phyloP scores from a whole-genome alignment of 192 early-diverging fungal genomes.

The Haplosporangium gracile region DNA sequence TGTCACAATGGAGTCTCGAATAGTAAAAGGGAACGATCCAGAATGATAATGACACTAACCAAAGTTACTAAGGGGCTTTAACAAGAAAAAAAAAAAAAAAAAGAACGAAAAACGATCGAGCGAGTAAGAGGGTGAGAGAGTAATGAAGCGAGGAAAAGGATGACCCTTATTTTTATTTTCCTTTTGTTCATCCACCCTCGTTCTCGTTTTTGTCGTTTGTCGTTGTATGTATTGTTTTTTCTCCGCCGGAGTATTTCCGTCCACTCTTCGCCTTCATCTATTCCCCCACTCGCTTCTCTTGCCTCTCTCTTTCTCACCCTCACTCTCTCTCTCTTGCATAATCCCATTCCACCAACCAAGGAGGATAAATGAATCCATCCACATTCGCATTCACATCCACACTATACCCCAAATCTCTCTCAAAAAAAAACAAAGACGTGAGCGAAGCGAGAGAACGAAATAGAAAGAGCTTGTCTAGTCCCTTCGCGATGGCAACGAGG shows the following conservation, averaged over 20 bases:
- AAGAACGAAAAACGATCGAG: too few relatives aligned
- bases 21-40: too few relatives aligned
- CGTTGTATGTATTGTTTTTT: too few relatives aligned
- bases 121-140: too few relatives aligned
- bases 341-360: not conserved
- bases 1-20: too few relatives aligned
- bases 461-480: not conserved
- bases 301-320: too few relatives aligned
- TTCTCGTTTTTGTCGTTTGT: not conserved
- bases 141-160: too few relatives aligned
- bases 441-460: not conserved
- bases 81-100: too few relatives aligned
- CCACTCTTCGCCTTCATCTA: not conserved
- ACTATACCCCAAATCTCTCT: not conserved
- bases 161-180: not conserved
- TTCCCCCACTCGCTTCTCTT: not conserved
- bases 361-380: not conserved
- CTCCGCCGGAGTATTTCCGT: not conserved
- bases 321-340: not conserved
- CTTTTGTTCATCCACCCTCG: not conserved
- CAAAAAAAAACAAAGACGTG: not conserved
- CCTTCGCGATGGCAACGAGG: too few relatives aligned
- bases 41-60: too few relatives aligned
- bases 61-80: too few relatives aligned
- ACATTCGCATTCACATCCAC: too few relatives aligned